Evolutionary conservation across 345 rosid species (phyloP).

Genomic region (Isatis tinctoria): DNA sequence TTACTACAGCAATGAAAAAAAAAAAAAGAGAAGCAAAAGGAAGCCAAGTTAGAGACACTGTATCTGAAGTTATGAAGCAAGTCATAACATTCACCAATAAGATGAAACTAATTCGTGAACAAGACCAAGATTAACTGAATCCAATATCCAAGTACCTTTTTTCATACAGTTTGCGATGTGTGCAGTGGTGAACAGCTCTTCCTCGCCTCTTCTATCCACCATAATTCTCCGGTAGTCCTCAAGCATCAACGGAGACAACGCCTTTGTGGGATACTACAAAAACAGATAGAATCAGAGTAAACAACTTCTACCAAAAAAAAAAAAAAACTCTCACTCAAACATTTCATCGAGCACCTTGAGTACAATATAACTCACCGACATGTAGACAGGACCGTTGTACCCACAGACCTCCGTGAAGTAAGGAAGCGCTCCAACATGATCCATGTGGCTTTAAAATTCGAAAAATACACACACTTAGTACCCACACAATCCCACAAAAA

Average conservation of each 20-base stretch:
- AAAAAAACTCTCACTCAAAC: neutral
- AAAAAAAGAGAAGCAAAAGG: neutral
- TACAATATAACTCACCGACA: constrained; percentile 65
- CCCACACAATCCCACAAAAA: neutral
- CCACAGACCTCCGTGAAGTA: constrained; percentile 96
- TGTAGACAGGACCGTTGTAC: constrained; percentile 74
- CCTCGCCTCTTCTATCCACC: constrained; percentile 94
- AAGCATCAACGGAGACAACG: constrained; percentile 86
- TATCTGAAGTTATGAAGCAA: neutral
- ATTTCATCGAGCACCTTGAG: constrained; percentile 38
- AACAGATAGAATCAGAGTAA: constrained; percentile 2
- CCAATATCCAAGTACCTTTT: constrained; percentile 44
- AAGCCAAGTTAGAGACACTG: constrained; percentile 13
- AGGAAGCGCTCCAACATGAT: constrained; percentile 91
- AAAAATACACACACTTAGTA: neutral
- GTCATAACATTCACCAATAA: neutral
- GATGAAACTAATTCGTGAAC: neutral
- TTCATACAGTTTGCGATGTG: constrained; percentile 78
- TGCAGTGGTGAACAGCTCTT: constrained; percentile 70
- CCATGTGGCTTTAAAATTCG: constrained; percentile 62
- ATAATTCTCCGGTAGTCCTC: constrained; percentile 85
- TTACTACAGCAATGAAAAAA: constrained; percentile 43
- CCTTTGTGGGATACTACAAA: constrained; percentile 87
- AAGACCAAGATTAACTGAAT: neutral
- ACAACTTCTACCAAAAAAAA: neutral